A percentile compares a stretch with the other conserved stretches of the same genome.
These are phyloP conservation scores for Calonectria honghensis DNA, from an alignment of 2,329 filamentous ascomycete species.

Conservation along the genomic window DNA sequence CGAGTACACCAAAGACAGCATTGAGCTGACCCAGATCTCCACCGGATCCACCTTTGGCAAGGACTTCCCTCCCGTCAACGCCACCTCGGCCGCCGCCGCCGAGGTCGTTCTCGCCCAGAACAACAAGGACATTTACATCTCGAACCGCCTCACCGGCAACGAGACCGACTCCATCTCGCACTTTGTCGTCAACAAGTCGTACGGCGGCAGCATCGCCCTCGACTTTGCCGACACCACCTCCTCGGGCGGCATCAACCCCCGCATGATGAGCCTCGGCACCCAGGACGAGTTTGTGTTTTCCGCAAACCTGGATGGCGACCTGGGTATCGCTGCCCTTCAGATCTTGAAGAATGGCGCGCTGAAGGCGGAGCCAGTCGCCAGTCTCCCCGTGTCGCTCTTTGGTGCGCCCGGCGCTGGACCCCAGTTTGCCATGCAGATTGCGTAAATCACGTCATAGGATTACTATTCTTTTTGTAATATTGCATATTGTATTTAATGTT, in stretches of 20 bases:
- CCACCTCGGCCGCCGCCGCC: neutral
- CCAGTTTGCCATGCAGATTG: constrained; percentile 13
- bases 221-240: constrained; percentile 7
- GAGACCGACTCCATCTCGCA: constrained; percentile 11
- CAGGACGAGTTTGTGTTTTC: neutral
- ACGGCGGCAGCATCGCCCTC: neutral
- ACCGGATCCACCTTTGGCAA: constrained; percentile 14
- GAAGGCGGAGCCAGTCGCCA: neutral
- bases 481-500: neutral
- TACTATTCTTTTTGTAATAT: neutral
- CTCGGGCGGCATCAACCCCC: constrained; percentile 13
- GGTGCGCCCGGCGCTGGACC: constrained; percentile 1
- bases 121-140: constrained; percentile 18
- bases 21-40: neutral
- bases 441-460: neutral
- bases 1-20: neutral
- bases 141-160: constrained; percentile 12
- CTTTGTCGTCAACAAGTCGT: neutral
- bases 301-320: neutral
- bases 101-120: constrained; percentile 15
- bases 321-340: neutral
- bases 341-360: neutral
- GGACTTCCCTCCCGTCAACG: constrained; percentile 9
- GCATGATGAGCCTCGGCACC: neutral
- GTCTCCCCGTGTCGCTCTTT: neutral